Conservation (phyloP, 352 stramenopile species). For the Pythium aphanidermatum region DNA sequence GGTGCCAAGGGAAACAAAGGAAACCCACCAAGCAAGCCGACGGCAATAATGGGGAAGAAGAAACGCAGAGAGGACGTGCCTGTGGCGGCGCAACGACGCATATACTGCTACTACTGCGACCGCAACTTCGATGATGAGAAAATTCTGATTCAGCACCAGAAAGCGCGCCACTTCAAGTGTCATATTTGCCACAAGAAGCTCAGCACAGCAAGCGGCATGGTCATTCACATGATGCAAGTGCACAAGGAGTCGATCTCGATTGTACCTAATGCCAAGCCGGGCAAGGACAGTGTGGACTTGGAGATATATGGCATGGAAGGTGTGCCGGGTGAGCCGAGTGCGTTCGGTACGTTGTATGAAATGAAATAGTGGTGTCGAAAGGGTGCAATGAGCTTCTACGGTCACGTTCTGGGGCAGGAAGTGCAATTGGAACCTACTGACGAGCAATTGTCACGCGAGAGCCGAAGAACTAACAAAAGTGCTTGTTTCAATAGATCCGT, state of each 20-base stretch:
- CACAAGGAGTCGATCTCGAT: slow-evolving; percentile 81
- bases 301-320: slow-evolving; percentile 91
- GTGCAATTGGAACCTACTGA: no score
- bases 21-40: background rate
- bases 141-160: slow-evolving; percentile 91
- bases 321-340: slow-evolving; percentile 41
- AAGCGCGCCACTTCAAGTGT: slow-evolving; percentile 91
- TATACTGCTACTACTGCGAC: slow-evolving; percentile 94
- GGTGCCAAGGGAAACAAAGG: slow-evolving; percentile 2
- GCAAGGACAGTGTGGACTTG: slow-evolving; percentile 67
- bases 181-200: slow-evolving; percentile 90
- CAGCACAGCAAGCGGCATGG: slow-evolving; percentile 84
- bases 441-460: no score
- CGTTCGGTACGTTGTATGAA: background rate
- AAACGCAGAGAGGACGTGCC: slow-evolving; percentile 66
- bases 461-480: no score
- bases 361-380: no score
- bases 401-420: no score
- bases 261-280: slow-evolving; percentile 84
- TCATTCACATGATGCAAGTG: slow-evolving; percentile 85
- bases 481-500: slow-evolving; percentile 18
- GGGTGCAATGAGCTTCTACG: no score
- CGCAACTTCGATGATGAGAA: slow-evolving; percentile 90
- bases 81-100: slow-evolving; percentile 40
- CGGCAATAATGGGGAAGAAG: slow-evolving; percentile 68